phyloP scores from a whole-genome alignment of 2,329 filamentous ascomycete genomes.

The Monilinia fructicola region DNA sequence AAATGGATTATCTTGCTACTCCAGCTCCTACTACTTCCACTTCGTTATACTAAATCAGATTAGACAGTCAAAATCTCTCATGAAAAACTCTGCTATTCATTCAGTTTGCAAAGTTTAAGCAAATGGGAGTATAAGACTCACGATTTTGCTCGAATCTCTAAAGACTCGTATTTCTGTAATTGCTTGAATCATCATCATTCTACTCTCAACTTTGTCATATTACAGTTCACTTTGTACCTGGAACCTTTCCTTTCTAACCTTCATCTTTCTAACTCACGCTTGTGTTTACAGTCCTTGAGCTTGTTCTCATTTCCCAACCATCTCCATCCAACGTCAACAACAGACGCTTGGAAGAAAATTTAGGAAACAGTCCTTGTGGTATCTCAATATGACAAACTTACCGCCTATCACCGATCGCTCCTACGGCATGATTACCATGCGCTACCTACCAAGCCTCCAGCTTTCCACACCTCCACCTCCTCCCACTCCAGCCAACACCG shows the following conservation, averaged over 20 bases:
- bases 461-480: constrained; percentile 8
- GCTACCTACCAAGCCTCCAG: constrained; percentile 19
- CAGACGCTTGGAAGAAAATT: neutral
- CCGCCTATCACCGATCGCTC: constrained; percentile 29
- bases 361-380: neutral
- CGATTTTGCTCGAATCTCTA: neutral
- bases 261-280: neutral
- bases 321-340: neutral
- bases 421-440: constrained; percentile 30
- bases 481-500: constrained; percentile 24
- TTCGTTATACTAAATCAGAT: too few species aligned
- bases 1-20: too few species aligned
- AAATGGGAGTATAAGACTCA: neutral
- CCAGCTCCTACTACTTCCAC: too few species aligned
- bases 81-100: too few species aligned
- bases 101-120: neutral
- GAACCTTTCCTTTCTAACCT: neutral
- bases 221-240: neutral
- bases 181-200: neutral
- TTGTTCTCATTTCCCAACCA: neutral
- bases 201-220: neutral
- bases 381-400: neutral
- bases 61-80: too few species aligned
- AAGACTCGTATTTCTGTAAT: neutral
- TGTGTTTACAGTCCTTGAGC: neutral